Base-by-base conservation (phyloP, 2,329 filamentous ascomycete genomes). In the Aspergillus caelatus region DNA sequence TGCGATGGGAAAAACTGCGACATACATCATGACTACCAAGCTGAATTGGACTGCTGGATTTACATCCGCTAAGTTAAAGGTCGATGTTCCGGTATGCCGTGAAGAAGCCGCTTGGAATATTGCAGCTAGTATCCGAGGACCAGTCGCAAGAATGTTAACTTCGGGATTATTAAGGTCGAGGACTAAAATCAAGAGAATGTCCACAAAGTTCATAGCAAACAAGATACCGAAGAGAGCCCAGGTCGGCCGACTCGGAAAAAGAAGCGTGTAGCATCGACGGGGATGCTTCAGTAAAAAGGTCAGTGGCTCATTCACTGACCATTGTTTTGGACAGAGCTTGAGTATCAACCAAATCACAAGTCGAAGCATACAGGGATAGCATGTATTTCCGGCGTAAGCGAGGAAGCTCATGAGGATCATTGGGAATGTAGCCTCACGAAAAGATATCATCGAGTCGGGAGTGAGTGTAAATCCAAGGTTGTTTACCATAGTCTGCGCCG, bases 1-100 rank as follows among this genome's bases (percentile, higher is more conserved):
- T 73, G 94, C 94, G 69, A 97, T 96, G 3, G 94, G 94, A 68
- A 96, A 96, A 61, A 96, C 91, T 57, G 93, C 95, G 67, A 98
- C 96, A 78, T 98, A 98, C 94, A 98, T 98, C 94, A 97, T 98
- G 75, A 97, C 89, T 0, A 88, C 76, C 59, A 88, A 81, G 48
- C 85, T 82, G 56, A 88, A 81, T 62, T 87, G 86, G 0, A 88
- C 81, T 2, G 80, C 82, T 7, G 86, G 84, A 41, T 83, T 85
- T 0, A 88, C 78, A 3, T 76, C 74, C 1, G 83, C 77, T 16
- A 87, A 75, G 23, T 81, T 78, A 48, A 88, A 86, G 60, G 77
- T 83, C 65, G 82, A 75, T 67, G 77, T 85, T 67, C 74, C 86
- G 55, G 79, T 83, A 74, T 78, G 85, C 56, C 72, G 83, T 65